Conservation (phyloP, 2,329 filamentous ascomycete species). For the Sporothrix brunneoviolacea region DNA sequence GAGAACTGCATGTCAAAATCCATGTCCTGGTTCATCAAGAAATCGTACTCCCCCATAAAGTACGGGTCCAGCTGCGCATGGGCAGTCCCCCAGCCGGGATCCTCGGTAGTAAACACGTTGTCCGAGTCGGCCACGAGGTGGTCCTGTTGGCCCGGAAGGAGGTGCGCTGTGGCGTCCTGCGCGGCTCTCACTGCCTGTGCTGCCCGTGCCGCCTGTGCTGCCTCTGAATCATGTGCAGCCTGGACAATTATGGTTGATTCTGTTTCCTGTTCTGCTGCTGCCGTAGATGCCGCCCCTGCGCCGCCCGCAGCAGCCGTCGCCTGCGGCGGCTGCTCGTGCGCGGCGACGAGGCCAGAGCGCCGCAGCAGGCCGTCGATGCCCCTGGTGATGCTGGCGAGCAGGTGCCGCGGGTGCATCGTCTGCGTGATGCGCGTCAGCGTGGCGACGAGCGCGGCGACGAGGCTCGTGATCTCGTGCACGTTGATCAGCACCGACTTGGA, state of each 20-base stretch:
- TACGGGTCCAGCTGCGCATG: constrained; percentile 1
- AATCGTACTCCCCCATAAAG: constrained; percentile 11
- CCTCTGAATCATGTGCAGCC: too few relatives aligned
- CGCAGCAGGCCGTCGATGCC: constrained; percentile 10
- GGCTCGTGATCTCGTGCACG: constrained; percentile 19
- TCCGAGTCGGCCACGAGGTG: too few relatives aligned
- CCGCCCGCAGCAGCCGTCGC: too few relatives aligned
- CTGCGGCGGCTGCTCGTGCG: too few relatives aligned
- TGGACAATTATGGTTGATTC: not conserved
- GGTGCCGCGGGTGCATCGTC: constrained; percentile 19
- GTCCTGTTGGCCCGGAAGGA: not conserved
- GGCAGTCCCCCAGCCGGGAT: not conserved
- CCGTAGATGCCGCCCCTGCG: too few relatives aligned
- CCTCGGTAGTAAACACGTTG: not conserved
- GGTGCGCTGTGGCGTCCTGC: not conserved
- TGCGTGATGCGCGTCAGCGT: constrained; percentile 11
- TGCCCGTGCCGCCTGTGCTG: not conserved
- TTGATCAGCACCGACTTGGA: constrained; percentile 16
- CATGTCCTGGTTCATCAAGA: constrained; percentile 10
- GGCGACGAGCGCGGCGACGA: constrained; percentile 7
- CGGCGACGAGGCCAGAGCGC: not conserved
- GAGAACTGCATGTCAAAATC: constrained; percentile 4
- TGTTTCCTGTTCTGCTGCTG: not conserved
- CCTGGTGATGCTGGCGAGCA: constrained; percentile 12
- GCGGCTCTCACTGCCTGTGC: not conserved